Conservation (phyloP, 192 early-diverging fungal genomes). For the Dissophora globulifera region DNA sequence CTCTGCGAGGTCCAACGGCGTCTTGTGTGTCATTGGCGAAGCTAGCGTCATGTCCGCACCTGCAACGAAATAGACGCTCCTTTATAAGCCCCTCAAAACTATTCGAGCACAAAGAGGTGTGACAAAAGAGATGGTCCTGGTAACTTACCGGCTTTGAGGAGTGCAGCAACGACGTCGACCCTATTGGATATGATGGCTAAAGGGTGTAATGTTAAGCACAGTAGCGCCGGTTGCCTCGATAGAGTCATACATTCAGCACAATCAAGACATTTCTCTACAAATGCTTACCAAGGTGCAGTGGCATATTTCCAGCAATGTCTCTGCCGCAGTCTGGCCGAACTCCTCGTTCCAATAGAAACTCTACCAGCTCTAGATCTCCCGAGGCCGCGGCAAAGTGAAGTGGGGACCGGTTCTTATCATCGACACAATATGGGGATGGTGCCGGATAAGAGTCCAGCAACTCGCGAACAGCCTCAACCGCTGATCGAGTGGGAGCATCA, state of each 20-base stretch:
- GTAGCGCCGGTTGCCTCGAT: background rate
- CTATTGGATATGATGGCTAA: slow-evolving; percentile 49
- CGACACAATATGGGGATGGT: slow-evolving; percentile 47
- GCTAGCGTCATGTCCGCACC: slow-evolving; percentile 52
- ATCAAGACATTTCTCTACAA: background rate
- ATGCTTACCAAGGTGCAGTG: slow-evolving; percentile 35
- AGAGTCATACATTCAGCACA: background rate
- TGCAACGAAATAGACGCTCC: background rate
- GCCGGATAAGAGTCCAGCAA: slow-evolving; percentile 46
- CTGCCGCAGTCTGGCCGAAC: slow-evolving; percentile 48
- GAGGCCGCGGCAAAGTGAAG: slow-evolving; percentile 50
- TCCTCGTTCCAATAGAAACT: slow-evolving; percentile 46
- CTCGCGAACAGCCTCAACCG: slow-evolving; percentile 43
- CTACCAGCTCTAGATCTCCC: slow-evolving; percentile 45
- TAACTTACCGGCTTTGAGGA: slow-evolving; percentile 40
- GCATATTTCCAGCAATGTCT: slow-evolving; percentile 53
- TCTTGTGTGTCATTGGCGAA: slow-evolving; percentile 51
- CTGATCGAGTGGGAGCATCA: slow-evolving; percentile 6
- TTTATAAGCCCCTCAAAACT: too few species aligned
- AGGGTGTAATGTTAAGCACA: too few species aligned
- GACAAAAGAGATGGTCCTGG: background rate
- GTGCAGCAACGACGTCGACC: slow-evolving; percentile 41
- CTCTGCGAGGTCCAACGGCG: slow-evolving; percentile 47
- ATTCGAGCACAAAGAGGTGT: background rate
- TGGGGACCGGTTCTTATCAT: slow-evolving; percentile 50